A percentile compares a stretch with the other conserved stretches of the same genome.
phyloP scores from a whole-genome alignment of 345 rosid species.

The Euphorbia tirucalli region DNA sequence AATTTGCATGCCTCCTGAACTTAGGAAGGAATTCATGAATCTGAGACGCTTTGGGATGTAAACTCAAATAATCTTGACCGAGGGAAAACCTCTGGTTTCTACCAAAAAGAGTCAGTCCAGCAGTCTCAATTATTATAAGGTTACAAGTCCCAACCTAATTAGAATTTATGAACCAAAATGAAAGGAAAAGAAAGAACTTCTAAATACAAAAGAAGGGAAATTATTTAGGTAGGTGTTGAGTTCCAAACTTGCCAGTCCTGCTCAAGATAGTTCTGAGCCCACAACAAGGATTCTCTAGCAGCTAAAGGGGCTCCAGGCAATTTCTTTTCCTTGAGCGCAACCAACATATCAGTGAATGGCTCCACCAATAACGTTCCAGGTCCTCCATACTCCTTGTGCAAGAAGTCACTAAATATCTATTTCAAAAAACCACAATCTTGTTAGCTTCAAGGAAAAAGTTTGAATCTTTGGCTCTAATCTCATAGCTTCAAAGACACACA shows the following conservation, averaged over 20 bases:
- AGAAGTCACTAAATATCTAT: constrained; percentile 42
- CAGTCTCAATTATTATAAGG: neutral
- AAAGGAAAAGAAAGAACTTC: neutral
- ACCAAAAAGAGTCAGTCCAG: neutral
- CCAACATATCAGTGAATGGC: constrained; percentile 42
- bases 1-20: neutral
- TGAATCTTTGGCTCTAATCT: constrained; percentile 4
- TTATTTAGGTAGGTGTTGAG: constrained; percentile 19
- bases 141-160: neutral
- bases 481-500: constrained; percentile 9
- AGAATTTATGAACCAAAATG: neutral
- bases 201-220: neutral
- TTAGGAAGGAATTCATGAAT: neutral
- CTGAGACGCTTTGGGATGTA: too few relatives aligned
- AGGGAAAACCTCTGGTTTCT: neutral
- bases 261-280: constrained; percentile 45
- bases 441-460: constrained; percentile 6
- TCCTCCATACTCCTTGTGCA: constrained; percentile 46
- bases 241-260: constrained; percentile 41
- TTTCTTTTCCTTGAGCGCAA: constrained; percentile 37
- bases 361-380: constrained; percentile 45
- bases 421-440: constrained; percentile 14
- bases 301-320: constrained; percentile 46
- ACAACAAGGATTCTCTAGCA: constrained; percentile 37
- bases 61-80: too few relatives aligned